Evolutionary conservation across 805 yeast species (phyloP), one percentile per base, ranked within the genome.

Genomic region (Tetrapisispora arboricola): DNA sequence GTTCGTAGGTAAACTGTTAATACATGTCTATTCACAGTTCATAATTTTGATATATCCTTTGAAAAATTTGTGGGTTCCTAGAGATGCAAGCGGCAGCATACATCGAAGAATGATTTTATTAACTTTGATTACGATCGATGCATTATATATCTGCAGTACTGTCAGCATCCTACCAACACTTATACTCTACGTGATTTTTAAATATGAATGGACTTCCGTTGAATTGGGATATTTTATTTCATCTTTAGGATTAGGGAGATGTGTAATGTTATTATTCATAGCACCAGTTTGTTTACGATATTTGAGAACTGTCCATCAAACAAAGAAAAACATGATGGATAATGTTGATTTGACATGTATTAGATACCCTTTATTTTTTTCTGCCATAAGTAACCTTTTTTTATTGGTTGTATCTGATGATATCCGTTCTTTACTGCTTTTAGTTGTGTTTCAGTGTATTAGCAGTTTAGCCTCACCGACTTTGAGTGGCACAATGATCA

Each of bases 201-300:
- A 51, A 29, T 80, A 72, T 54, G 45, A 65, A 24, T 78, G 87
- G 81, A 57, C 55, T 11, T 67, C 81, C 17, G 68, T 64, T 4
- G 69, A 69, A 26, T 55, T 81, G 37, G 83, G 86, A 5, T 68
- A 70, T 39, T 71, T 72, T 38, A 58, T 81, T 39, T 75, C 84
- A 0, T 45, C 71, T 1, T 45, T 70, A 1, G 79, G 81, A 44
- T 44, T 74, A 2, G 55, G 71, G 2, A 66, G 73, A 46, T 75
- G 84, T 0, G 19, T 68, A 0, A 65, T 70, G 0, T 55, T 83
- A 35, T 65, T 78, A 12, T 39, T 72, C 0, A 38, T 76, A 12
- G 67, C 80, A 6, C 87, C 88, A 1, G 45, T 70, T 38, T 47
- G 66, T 49, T 63, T 67, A 38, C 61, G 49, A 22, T 60, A 42